These are phyloP conservation scores for Fomes fomentarius DNA, from an alignment of 1,284 basidiomycete species.

Conservation along the genomic window DNA sequence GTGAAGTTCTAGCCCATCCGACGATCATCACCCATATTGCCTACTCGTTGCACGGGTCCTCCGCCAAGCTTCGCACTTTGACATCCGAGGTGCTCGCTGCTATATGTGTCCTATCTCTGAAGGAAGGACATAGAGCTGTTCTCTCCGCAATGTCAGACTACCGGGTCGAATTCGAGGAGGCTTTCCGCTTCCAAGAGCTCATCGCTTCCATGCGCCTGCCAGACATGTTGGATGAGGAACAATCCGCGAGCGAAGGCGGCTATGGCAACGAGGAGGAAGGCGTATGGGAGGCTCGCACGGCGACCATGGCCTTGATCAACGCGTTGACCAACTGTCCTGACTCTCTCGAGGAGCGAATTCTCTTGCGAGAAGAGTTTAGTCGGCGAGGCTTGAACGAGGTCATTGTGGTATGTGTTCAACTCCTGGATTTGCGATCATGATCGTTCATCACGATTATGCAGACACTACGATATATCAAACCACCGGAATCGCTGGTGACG, in stretches of 20 bases:
- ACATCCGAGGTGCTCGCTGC: constrained; percentile 83
- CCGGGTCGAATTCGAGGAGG: constrained; percentile 69
- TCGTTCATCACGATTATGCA: constrained; percentile 31
- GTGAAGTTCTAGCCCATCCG: constrained; percentile 65
- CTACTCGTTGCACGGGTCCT: constrained; percentile 69
- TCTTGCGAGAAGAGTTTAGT: constrained; percentile 80
- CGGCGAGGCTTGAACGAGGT: constrained; percentile 83
- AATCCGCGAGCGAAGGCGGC: constrained; percentile 37
- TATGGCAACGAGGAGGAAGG: constrained; percentile 60
- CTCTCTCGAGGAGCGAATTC: constrained; percentile 75
- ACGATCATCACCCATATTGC: constrained; percentile 75
- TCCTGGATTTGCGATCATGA: background rate
- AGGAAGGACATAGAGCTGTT: constrained; percentile 76
- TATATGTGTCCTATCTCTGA: constrained; percentile 75
- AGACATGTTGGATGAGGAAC: constrained; percentile 43
- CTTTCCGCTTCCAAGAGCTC: constrained; percentile 81
- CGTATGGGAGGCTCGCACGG: constrained; percentile 82
- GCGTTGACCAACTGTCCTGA: constrained; percentile 81
- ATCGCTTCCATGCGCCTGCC: constrained; percentile 67
- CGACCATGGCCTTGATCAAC: constrained; percentile 80
- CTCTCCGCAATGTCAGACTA: constrained; percentile 83
- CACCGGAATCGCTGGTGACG: constrained; percentile 72
- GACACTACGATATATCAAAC: constrained; percentile 75
- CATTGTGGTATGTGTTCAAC: constrained; percentile 65
- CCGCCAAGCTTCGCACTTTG: constrained; percentile 73